Evolutionary conservation across 2,329 filamentous ascomycete species (phyloP), one percentile per base, ranked within the genome.

Genomic region (Periglandula ipomoeae): DNA sequence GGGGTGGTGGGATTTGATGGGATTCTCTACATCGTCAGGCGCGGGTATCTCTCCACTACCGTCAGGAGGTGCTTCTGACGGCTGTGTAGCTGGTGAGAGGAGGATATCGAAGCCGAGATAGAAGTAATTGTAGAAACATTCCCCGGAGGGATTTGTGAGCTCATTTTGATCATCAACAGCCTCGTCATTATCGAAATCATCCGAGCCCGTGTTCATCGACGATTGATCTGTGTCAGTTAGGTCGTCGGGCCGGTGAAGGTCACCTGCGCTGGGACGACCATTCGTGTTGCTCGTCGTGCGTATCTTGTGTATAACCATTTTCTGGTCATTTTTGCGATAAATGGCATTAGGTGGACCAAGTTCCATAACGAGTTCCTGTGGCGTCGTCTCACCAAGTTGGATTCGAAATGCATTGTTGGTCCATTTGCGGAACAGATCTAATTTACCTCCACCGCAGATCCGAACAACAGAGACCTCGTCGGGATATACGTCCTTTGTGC

Each of bases 101-200:
- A 97, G 75, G 9, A 96, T 79, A 65, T 98, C 93, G 61, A 98
- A 94, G 2, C 93, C 93, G 53, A 95, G 84, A 55, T 91, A 85
- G 62, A 96, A 98, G 65, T 98, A 98, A 64, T 97, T 97, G 68
- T 93, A 96, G 64, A 97, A 98, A 55, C 84, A 89, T 62, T 94
- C 88, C 4, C 81, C 78, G 1, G 82, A 79, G 3, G 82, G 56
- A 63, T 74, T 70, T 8, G 15, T 19, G 54, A 72, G 70, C 1
- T 71, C 69, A 3, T 70, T 62, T 26, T 79, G 76, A 26, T 82
- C 81, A 39, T 80, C 76, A 15, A 80, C 63, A 3, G 70, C 76
- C 50, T 78, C 78, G 45, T 79, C 79, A 20, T 78, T 73, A 30
- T 74, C 76, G 20, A 75, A 76, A 23, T 87, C 85, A 59, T 89